A percentile compares a stretch with the other conserved stretches of the same genome.
Evolutionary conservation across 306 rosid genomes (phyloP).

Genomic region (Herpetospermum pedunculosum): DNA sequence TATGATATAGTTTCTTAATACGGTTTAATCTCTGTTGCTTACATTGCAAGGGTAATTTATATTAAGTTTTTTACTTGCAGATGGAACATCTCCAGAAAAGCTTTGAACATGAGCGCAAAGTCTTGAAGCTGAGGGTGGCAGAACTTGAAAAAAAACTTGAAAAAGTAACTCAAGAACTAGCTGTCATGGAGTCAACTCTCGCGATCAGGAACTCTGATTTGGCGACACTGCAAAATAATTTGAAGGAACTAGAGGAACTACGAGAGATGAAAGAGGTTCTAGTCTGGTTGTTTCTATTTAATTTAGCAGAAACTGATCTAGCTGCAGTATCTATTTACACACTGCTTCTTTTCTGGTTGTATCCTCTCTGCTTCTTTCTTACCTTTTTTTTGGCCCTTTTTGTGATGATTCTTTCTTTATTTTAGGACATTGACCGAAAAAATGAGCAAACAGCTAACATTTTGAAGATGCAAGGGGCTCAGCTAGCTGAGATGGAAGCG

Average conservation of each 20-base stretch:
- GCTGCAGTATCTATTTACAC: not conserved
- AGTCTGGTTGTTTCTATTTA: not conserved
- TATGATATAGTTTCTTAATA: constrained; percentile 5
- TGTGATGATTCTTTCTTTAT: not conserved
- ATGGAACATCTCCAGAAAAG: constrained; percentile 33
- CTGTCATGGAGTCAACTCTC: constrained; percentile 44
- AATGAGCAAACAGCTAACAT: constrained; percentile 84
- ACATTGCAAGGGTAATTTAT: constrained; percentile 4
- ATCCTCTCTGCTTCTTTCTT: constrained; percentile 1
- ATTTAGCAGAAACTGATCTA: not conserved
- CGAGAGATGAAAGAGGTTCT: constrained; percentile 96
- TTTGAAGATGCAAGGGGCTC: constrained; percentile 89
- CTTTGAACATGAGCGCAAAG: constrained; percentile 50
- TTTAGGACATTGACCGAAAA: constrained; percentile 93
- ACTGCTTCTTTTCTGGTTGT: no score
- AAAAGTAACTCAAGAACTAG: constrained; percentile 38
- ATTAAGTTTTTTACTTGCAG: constrained; percentile 40
- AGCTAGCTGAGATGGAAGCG: constrained; percentile 75
- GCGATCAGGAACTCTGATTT: constrained; percentile 53
- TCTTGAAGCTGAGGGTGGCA: constrained; percentile 32
- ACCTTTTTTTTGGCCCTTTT: not conserved
- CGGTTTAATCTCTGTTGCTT: constrained; percentile 1
- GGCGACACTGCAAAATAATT: constrained; percentile 40
- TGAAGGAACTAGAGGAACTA: constrained; percentile 78
- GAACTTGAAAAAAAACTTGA: constrained; percentile 63